Base-by-base conservation (phyloP, 805 yeast genomes). In the Cyberlindnera mycetangii region DNA sequence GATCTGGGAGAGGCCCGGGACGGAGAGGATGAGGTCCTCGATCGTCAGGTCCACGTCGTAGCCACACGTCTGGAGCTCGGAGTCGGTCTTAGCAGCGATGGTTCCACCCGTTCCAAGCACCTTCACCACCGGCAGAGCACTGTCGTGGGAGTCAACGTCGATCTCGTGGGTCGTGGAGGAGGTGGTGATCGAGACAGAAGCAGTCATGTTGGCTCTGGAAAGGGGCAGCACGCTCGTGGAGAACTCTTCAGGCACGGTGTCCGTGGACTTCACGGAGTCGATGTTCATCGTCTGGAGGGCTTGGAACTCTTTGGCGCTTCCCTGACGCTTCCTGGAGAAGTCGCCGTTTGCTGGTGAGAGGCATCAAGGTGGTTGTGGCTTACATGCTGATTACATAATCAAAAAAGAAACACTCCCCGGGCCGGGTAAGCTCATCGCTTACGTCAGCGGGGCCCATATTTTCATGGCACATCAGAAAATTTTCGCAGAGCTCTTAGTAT, bases 61-160 rank as follows among this genome's bases (percentile, higher is more conserved):
- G 6, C 80, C 81, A 4, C 79, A 78, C 7, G 81, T 76, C 39
- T 74, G 72, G 3, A 75, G 64, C 7, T 73, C 63, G 14, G 68
- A 57, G 7, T 66, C 58, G 3, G 78, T 80, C 51, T 75, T 75
- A 1, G 81, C 74, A 1, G 82, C 82, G 48, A 78, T 78, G 9
- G 83, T 78, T 25, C 83, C 83, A 27, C 83, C 83, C 2, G 82
- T 78, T 5, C 81, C 83, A 16, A 77, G 59, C 25, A 78, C 74
- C 50, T 76, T 78, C 40, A 78, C 67, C 14, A 55, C 54, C 7
- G 62, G 62, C 14, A 58, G 47, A 1, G 52, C 32, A 14, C 22
- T 11, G 44, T 56, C 48, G 24, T 51, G 53, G 7, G 50, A 41
- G 39, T 56, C 56, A 20, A 58, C 50, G 33, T 58, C 62, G 37